Evolutionary conservation across 352 stramenopile species (phyloP), one percentile per base, ranked within the genome.

Genomic region (Pythium phragmitis): DNA sequence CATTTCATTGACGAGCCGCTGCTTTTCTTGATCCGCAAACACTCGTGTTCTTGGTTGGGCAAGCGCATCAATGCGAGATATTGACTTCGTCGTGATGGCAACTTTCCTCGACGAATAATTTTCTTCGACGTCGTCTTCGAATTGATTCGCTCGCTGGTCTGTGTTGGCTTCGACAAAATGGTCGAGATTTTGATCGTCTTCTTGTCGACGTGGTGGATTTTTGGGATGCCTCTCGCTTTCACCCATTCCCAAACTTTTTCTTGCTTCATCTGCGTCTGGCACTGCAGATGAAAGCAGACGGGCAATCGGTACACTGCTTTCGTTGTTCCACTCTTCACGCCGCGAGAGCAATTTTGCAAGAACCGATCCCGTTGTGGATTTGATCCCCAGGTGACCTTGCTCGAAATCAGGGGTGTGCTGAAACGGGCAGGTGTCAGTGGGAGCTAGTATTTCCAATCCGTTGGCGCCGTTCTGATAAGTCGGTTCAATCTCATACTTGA

Each of bases 1-100:
- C 60, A 89, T 80, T 56, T 94, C 82, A 16, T 70, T 59, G 5
- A 76, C 17, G 3, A 94, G 55, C 12, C 85, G 78, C 11, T 79
- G 67, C 53, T 87, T 92, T 43, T 94, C 82, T 11, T 76, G 75
- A 33, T 87, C 78, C 1, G 72, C 79, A 51, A 90, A 90, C 9
- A 72, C 65, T 14, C 81, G 60, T n/a, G 71, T 85, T 23, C 79
- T 72, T 37, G 82, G 77, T 41, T 81, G 72, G 0, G 84, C 77
- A n/a, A 92, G 67, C 12, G 9, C 42, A 0, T 67, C 57, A n/a
- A 76, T 49, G 3, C 69, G 61, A 19, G 67, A 53, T 17, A 13
- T 17, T 4, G 41, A 6, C 46, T 13, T 39, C 14, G 26, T 0
- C 7, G 16, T 36, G 30, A 17, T n/a, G 5, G 19, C 13, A 2